Conservation (phyloP, 1,284 basidiomycete genomes). For the Tilletia walkeri region DNA sequence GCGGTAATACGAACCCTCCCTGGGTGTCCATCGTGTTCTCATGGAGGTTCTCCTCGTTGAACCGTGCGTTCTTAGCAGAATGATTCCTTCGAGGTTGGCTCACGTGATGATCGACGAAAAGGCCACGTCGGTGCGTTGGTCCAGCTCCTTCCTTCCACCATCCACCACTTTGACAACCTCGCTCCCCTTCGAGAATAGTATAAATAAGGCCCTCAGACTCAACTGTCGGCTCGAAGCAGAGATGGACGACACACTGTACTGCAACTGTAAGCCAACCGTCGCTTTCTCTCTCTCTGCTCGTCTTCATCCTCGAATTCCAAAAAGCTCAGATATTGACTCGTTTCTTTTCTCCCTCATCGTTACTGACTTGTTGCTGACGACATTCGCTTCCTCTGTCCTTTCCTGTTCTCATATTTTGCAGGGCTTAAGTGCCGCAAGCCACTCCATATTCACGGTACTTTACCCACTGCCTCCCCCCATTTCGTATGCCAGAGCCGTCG, state of each 20-base stretch:
- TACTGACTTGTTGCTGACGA: background rate
- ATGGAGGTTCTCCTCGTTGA: too few species aligned
- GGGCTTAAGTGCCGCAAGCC: constrained; percentile 15
- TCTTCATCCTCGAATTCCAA: background rate
- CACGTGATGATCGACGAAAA: too few species aligned
- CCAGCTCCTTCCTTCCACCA: too few species aligned
- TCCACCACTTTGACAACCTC: too few species aligned
- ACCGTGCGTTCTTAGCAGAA: too few species aligned
- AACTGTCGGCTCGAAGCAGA: too few species aligned
- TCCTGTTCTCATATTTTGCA: background rate
- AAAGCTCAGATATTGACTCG: background rate
- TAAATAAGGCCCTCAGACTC: too few species aligned
- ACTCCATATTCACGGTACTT: background rate
- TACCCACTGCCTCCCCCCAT: background rate
- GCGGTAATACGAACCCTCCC: constrained; percentile 3
- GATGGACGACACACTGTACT: constrained; percentile 17
- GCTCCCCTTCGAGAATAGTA: too few species aligned
- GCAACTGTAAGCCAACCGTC: constrained; percentile 10
- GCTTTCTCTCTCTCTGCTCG: background rate
- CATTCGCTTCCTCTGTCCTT: background rate
- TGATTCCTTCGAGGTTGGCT: too few species aligned
- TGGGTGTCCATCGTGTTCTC: background rate
- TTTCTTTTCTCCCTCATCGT: background rate
- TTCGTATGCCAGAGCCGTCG: too few species aligned
- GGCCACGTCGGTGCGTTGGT: too few species aligned